phyloP scores from a whole-genome alignment of 164 flowering plant genomes.

The Piper longum region DNA sequence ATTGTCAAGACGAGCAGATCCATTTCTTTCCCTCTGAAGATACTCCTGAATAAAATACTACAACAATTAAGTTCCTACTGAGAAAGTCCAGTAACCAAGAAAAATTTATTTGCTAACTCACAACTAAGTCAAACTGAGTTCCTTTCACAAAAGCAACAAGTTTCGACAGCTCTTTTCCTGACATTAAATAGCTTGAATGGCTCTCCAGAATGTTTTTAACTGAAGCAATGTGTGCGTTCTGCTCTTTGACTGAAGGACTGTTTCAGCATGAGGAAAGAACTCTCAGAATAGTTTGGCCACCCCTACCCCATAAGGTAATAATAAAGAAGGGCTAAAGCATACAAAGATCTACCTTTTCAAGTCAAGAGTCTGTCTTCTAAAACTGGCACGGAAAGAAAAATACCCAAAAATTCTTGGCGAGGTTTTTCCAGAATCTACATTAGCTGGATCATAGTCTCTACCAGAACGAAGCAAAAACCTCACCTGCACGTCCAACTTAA shows the following conservation, averaged over 20 bases:
- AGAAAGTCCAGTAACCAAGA: background rate
- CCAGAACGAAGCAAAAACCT: constrained; percentile 95
- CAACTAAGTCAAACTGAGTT: constrained; percentile 98
- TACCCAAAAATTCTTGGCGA: constrained; percentile 89
- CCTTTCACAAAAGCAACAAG: constrained; percentile 98
- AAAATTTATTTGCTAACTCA: constrained; percentile 15
- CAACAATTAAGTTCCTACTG: constrained; percentile 1
- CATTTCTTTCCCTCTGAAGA: constrained; percentile 85
- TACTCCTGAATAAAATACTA: constrained; percentile 51
- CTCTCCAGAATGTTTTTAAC: constrained; percentile 87
- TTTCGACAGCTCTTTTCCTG: constrained; percentile 93
- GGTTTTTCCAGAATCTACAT: constrained; percentile 53
- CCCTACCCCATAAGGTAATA: too few species aligned
- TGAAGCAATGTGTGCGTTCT: constrained; percentile 80
- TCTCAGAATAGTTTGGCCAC: background rate
- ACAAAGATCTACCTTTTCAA: constrained; percentile 36
- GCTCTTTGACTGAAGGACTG: constrained; percentile 72
- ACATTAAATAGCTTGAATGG: constrained; percentile 96
- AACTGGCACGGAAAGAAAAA: constrained; percentile 66
- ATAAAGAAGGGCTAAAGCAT: background rate
- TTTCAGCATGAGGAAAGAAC: constrained; percentile 1
- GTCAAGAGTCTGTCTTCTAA: constrained; percentile 48
- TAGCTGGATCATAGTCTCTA: constrained; percentile 66
- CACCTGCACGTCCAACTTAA: constrained; percentile 35
- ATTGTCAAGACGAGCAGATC: constrained; percentile 81